A percentile compares a stretch with the other conserved stretches of the same genome.
These are phyloP conservation scores for Neonectria faginata DNA, from an alignment of 2,329 filamentous ascomycete species.

Conservation along the genomic window DNA sequence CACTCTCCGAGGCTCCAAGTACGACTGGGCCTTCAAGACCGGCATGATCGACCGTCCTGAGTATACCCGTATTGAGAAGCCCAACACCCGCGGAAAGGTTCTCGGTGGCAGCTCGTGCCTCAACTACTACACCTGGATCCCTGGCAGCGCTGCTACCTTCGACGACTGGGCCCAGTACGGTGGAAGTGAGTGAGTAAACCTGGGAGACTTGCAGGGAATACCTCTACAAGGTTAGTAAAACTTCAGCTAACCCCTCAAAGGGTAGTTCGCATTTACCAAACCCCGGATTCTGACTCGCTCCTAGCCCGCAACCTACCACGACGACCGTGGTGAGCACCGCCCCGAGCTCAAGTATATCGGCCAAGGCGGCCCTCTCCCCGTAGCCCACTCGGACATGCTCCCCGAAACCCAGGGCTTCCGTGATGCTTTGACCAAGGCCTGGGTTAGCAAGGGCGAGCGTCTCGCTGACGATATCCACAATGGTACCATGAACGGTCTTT, in stretches of 20 bases:
- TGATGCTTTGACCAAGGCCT: constrained; percentile 61
- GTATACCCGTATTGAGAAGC: constrained; percentile 72
- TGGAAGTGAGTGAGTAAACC: constrained; percentile 75
- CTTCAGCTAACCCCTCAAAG: neutral
- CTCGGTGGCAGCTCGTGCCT: constrained; percentile 69
- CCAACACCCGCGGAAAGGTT: constrained; percentile 70
- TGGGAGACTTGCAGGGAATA: constrained; percentile 62
- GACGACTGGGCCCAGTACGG: constrained; percentile 79
- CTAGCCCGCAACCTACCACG: constrained; percentile 65
- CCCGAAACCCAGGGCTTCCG: constrained; percentile 65
- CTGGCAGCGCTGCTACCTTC: constrained; percentile 67
- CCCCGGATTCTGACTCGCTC: neutral
- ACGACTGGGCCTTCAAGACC: constrained; percentile 72
- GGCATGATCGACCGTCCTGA: constrained; percentile 69
- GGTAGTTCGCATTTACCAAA: no score
- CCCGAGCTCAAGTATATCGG: constrained; percentile 64
- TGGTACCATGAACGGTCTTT: constrained; percentile 65
- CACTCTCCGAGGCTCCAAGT: constrained; percentile 64
- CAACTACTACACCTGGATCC: constrained; percentile 75
- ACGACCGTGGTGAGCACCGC: constrained; percentile 61
- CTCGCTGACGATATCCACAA: constrained; percentile 67
- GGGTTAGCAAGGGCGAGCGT: constrained; percentile 63
- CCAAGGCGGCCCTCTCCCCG: constrained; percentile 61
- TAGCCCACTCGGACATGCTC: constrained; percentile 66
- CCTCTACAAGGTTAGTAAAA: constrained; percentile 57